These are phyloP conservation scores for Chamaecyparis obtusa DNA, from an alignment of 75 land plant genomes.

Conservation along the genomic window DNA sequence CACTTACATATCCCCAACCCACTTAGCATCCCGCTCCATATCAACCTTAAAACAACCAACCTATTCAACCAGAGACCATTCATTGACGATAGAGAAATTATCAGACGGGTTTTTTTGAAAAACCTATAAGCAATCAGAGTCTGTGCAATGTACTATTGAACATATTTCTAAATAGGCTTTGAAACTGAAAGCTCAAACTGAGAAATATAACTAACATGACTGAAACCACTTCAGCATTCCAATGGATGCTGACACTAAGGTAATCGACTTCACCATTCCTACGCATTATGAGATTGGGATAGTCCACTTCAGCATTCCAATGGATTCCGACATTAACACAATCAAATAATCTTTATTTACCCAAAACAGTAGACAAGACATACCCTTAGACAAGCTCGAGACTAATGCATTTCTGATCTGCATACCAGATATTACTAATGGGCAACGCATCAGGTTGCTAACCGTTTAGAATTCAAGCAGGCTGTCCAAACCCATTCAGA, in stretches of 20 bases:
- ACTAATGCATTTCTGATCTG: not conserved
- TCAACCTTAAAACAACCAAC: not conserved
- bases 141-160: not conserved
- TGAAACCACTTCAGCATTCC: not conserved
- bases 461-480: not conserved
- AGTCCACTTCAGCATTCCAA: constrained; percentile 1
- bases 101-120: too few species aligned
- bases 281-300: not conserved
- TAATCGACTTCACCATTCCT: not conserved
- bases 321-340: not conserved
- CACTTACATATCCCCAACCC: not conserved
- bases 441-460: not conserved
- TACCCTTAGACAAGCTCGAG: not conserved
- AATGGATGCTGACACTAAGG: not conserved
- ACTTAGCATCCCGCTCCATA: not conserved
- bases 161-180: not conserved
- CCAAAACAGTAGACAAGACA: not conserved
- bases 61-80: not conserved
- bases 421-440: not conserved
- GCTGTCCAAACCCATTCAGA: not conserved
- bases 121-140: not conserved
- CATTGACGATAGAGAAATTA: not conserved
- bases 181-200: not conserved
- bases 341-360: not conserved
- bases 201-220: not conserved